Conservation (phyloP, 1,284 basidiomycete genomes). For the Fistulinella staudtii region DNA sequence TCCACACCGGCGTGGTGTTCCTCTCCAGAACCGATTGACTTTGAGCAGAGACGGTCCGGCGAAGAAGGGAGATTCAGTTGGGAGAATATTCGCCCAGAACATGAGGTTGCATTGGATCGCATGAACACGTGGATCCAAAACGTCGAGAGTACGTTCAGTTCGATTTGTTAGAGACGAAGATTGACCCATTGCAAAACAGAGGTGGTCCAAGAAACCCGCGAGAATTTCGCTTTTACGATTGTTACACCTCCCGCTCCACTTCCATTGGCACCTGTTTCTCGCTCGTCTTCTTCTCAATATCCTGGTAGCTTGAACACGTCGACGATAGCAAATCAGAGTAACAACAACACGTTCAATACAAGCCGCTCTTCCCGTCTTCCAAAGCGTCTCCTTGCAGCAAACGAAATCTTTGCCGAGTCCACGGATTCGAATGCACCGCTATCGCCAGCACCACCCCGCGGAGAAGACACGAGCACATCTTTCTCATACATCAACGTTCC, state of each 20-base stretch:
- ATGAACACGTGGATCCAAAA: constrained; percentile 75
- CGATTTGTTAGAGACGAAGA: not conserved
- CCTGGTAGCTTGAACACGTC: no score
- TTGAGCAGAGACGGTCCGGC: constrained; percentile 31
- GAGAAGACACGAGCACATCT: constrained; percentile 19
- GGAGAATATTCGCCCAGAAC: constrained; percentile 33
- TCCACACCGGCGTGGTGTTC: constrained; percentile 38
- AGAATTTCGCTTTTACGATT: constrained; percentile 56
- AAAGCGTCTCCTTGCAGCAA: constrained; percentile 60
- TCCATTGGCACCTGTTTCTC: constrained; percentile 51
- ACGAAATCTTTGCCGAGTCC: constrained; percentile 60
- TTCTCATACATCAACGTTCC: constrained; percentile 17
- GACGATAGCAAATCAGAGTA: constrained; percentile 1
- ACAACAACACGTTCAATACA: constrained; percentile 18
- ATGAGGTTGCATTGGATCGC: constrained; percentile 52
- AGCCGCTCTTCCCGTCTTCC: constrained; percentile 51
- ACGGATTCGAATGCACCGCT: constrained; percentile 33
- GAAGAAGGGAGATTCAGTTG: constrained; percentile 34
- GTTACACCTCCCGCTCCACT: constrained; percentile 51
- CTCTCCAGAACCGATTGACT: constrained; percentile 32
- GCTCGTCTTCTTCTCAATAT: constrained; percentile 42
- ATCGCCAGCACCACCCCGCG: constrained; percentile 29
- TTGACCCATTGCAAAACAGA: constrained; percentile 39
- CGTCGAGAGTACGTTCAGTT: constrained; percentile 63
- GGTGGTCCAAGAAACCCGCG: constrained; percentile 71